These are phyloP conservation scores for Claviceps sp. DNA, from an alignment of 2,329 filamentous ascomycete species.

Conservation along the genomic window DNA sequence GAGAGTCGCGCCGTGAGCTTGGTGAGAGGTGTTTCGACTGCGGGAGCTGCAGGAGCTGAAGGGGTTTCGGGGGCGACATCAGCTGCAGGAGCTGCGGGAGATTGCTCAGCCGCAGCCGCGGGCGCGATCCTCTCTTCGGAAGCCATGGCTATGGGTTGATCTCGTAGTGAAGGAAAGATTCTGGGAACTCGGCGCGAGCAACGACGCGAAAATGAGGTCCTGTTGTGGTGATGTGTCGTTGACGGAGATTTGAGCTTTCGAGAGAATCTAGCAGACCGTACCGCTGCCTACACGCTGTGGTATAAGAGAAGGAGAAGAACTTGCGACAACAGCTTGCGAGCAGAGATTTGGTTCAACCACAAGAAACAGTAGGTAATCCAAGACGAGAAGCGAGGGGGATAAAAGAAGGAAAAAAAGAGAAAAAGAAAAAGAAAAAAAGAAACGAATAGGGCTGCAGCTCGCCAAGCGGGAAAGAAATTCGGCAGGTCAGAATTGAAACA, in stretches of 20 bases:
- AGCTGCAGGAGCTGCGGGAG: slow-evolving; percentile 9
- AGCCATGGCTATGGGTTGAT: slow-evolving; percentile 8
- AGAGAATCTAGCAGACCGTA: background rate
- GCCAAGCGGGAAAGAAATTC: no score
- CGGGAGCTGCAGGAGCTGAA: slow-evolving; percentile 5
- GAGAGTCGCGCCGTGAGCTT: slow-evolving; percentile 46
- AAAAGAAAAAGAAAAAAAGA: no score
- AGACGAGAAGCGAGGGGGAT: no score
- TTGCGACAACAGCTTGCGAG: no score
- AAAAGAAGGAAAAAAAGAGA: no score
- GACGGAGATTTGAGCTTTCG: background rate
- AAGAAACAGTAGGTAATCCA: no score
- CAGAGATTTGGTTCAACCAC: no score
- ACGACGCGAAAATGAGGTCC: background rate
- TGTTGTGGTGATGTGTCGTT: background rate
- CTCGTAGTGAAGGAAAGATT: background rate
- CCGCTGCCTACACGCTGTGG: no score
- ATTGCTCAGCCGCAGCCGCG: background rate
- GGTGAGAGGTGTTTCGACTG: slow-evolving; percentile 27
- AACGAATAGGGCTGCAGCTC: no score
- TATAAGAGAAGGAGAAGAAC: no score
- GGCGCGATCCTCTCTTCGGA: slow-evolving; percentile 13
- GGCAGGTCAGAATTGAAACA: no score
- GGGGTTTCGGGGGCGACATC: slow-evolving; percentile 7
- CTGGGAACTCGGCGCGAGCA: background rate